Base-by-base conservation (phyloP, 2,329 filamentous ascomycete species). In the Diplodia intermedia region DNA sequence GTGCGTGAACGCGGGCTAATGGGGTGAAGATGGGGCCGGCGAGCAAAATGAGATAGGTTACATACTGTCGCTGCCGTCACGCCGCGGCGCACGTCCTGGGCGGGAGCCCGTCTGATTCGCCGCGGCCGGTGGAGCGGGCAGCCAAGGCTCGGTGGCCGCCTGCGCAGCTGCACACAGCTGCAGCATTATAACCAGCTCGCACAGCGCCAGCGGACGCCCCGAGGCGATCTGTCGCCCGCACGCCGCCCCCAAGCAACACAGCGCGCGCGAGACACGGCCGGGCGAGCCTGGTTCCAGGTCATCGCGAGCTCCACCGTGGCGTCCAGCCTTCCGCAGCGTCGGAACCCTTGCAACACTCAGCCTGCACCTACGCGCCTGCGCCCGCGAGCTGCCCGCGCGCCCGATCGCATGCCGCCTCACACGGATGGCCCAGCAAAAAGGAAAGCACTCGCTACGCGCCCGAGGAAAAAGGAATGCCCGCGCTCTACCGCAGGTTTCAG, bases 381-480 rank as follows among this genome's bases (percentile, higher is more conserved):
- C 65, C 54, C 54, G 23, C 66, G 31, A 29, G 31, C 31, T 33
- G 50, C 54, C 62, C 62, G 50, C 43, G 50, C 62, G 62, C 66
- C 66, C 66, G 66, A 65, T 68, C 66, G 56, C 66, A 63, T 60
- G 65, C 65, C 65, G 65, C 53, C 65, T 66, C 65, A 66, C 65
- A 66, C 63, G 33, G 56, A 33, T 56, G 65, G 43, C 9, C 60
- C 60, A 63, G 60, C 60, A 47, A 63, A 63, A 63, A 63, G 60
- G 47, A 63, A 63, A 52, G 60, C 60, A n/a, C 60, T 53, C 60
- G 60, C 60, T 52, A 63, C 60, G 50, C 50, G 62, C 52, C 50
- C 40, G 40, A 56, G 54, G 47, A 62, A 68, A 68, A 68, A 65
- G 66, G 36, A 68, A 68, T 53, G 65, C 36, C 38, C 52, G 31